Percentiles rank a stretch among this genome's conserved stretches.
Evolutionary conservation across 2,329 filamentous ascomycete genomes (phyloP).

Genomic region (Fusarium succisae): DNA sequence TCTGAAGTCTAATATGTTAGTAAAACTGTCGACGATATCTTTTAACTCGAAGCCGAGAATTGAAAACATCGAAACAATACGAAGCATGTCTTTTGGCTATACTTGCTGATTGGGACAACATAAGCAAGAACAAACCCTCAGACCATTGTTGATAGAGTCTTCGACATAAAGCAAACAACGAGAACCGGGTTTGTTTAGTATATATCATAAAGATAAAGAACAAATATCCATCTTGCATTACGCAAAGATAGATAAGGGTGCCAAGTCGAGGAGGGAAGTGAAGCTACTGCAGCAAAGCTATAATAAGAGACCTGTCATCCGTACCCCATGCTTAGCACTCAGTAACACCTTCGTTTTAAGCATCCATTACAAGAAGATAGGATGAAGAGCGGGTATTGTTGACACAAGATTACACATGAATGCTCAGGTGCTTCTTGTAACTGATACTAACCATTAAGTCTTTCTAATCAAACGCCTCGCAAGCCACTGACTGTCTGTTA

Average conservation of each 20-base stretch:
- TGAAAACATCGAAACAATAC: neutral
- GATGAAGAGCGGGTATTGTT: neutral
- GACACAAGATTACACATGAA: neutral
- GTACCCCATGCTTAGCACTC: neutral
- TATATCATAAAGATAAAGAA: neutral
- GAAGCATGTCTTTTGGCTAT: neutral
- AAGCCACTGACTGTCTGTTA: neutral
- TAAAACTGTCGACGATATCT: neutral
- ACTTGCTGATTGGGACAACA: neutral
- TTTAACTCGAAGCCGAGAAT: neutral
- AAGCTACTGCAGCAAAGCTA: neutral
- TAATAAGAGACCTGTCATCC: conserved; percentile 18
- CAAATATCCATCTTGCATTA: neutral
- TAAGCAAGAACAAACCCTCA: neutral
- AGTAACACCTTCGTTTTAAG: conserved; percentile 8
- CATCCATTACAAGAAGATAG: neutral
- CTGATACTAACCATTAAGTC: neutral
- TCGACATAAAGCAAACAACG: neutral
- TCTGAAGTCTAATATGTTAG: neutral
- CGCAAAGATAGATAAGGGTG: neutral
- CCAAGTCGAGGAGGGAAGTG: neutral
- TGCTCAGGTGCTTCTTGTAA: neutral
- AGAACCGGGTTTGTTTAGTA: neutral
- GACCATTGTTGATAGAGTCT: neutral
- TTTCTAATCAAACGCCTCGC: neutral